Percentiles rank a stretch among this genome's conserved stretches.
Evolutionary conservation across 2,329 filamentous ascomycete genomes (phyloP).

Genomic region (Xylaria sp.): DNA sequence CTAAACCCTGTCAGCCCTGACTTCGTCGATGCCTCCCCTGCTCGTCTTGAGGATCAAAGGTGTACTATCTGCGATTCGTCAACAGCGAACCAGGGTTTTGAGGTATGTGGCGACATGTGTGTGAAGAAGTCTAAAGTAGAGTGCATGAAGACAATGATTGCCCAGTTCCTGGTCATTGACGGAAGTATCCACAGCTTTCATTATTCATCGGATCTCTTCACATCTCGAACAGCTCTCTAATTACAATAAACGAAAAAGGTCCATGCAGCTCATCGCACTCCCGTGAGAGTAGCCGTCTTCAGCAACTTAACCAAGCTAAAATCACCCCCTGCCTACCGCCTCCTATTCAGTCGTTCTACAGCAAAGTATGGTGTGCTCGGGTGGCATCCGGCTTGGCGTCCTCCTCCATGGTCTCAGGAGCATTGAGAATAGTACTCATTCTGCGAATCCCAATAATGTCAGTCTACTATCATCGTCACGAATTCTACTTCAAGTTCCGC

Average conservation of each 20-base stretch:
- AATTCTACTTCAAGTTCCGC: not conserved
- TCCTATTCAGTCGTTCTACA: too few species aligned
- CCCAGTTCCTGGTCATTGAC: too few species aligned
- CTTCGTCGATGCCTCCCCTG: too few species aligned
- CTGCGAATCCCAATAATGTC: not conserved
- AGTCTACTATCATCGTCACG: not conserved
- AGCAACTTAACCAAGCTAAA: too few species aligned
- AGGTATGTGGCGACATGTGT: not conserved
- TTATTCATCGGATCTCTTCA: too few species aligned
- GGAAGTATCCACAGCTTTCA: too few species aligned
- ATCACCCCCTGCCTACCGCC: not conserved
- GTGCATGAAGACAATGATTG: not conserved
- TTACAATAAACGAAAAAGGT: not conserved
- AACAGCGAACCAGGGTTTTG: too few species aligned
- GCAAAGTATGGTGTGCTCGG: too few species aligned
- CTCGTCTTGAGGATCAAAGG: not conserved
- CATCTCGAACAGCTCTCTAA: too few species aligned
- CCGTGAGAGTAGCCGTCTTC: not conserved
- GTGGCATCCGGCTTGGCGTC: too few species aligned
- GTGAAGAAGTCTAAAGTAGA: not conserved
- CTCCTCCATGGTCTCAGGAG: not conserved
- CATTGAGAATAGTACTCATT: constrained; percentile 36
- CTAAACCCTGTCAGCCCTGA: too few species aligned
- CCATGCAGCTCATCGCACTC: not conserved
- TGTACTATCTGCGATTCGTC: not conserved